These are phyloP conservation scores for Malus hybrid DNA, from an alignment of 331 rosid species.

Conservation along the genomic window DNA sequence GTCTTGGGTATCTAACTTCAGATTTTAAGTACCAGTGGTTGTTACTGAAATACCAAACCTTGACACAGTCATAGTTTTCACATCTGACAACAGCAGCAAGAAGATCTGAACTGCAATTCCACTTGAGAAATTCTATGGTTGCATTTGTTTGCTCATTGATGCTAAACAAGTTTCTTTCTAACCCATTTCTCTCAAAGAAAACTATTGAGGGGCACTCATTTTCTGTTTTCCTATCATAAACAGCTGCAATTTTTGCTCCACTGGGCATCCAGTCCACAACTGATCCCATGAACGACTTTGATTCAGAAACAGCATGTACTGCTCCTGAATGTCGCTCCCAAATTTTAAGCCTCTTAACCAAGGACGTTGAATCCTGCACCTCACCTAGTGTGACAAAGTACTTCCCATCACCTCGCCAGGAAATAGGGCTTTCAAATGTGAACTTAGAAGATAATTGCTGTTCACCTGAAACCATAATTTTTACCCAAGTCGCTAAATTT, in stretches of 20 bases:
- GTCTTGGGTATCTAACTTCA: conserved; percentile 67
- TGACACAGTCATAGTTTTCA: conserved; percentile 57
- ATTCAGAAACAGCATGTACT: conserved; percentile 66
- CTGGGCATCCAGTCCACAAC: conserved; percentile 96
- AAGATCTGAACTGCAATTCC: conserved; percentile 98
- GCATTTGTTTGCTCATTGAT: conserved; percentile 47
- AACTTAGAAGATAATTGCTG: conserved; percentile 14
- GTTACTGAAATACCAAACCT: conserved; percentile 86
- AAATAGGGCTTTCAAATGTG: conserved; percentile 31
- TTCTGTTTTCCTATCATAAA: conserved; percentile 51
- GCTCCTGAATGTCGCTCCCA: conserved; percentile 90
- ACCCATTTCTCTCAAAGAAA: conserved; percentile 90
- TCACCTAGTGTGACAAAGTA: conserved; percentile 64
- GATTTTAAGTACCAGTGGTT: conserved; percentile 87
- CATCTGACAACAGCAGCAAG: conserved; percentile 79
- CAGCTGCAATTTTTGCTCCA: conserved; percentile 92
- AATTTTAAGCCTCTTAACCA: conserved; percentile 56
- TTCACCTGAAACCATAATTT: conserved; percentile 44
- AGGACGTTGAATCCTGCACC: conserved; percentile 22
- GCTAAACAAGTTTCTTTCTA: conserved; percentile 72
- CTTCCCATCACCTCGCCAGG: conserved; percentile 98
- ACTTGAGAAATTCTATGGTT: conserved; percentile 51
- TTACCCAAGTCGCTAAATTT: not conserved
- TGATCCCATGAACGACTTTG: conserved; percentile 49
- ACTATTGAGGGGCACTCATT: conserved; percentile 62